Evolutionary conservation across 164 flowering plant species (phyloP).

Genomic region (Buxus sempervirens): DNA sequence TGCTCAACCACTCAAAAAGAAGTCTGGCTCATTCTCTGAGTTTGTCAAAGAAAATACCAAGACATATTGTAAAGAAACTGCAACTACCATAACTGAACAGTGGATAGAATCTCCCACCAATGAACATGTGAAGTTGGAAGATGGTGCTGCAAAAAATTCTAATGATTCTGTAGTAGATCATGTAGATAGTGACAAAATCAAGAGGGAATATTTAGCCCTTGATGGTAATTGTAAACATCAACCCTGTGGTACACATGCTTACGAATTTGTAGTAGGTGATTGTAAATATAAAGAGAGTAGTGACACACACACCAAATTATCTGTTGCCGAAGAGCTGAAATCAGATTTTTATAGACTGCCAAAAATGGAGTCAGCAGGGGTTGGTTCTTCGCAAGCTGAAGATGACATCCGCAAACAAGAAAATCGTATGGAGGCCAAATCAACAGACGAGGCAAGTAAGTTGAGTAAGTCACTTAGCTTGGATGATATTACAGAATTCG

Average conservation of each 20-base stretch:
- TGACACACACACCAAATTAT: constrained; percentile 30
- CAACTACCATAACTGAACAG: constrained; percentile 48
- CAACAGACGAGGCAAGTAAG: constrained; percentile 22
- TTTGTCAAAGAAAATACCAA: constrained; percentile 15
- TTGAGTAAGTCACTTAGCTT: constrained; percentile 51
- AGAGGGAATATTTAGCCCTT: constrained; percentile 8
- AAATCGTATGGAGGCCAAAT: constrained; percentile 26
- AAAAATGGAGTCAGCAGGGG: constrained; percentile 34
- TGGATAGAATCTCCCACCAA: constrained; percentile 46
- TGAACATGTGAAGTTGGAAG: constrained; percentile 18
- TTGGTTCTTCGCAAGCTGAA: constrained; percentile 39
- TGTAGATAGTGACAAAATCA: constrained; percentile 26
- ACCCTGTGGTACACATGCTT: constrained; percentile 4
- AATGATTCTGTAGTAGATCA: constrained; percentile 22
- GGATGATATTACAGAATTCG: constrained; percentile 64
- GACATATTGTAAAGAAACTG: constrained; percentile 32
- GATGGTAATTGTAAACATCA: constrained; percentile 19
- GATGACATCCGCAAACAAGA: constrained; percentile 15
- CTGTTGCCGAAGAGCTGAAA: constrained; percentile 51
- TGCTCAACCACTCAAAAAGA: constrained; percentile 15
- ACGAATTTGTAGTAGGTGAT: constrained; percentile 18
- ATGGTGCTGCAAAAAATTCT: constrained; percentile 8
- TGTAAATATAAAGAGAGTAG: constrained; percentile 24
- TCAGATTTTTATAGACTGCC: constrained; percentile 40
- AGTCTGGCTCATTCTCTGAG: constrained; percentile 15